Evolutionary conservation across 352 stramenopile genomes (phyloP).

Genomic region (Pythium oligandrum): DNA sequence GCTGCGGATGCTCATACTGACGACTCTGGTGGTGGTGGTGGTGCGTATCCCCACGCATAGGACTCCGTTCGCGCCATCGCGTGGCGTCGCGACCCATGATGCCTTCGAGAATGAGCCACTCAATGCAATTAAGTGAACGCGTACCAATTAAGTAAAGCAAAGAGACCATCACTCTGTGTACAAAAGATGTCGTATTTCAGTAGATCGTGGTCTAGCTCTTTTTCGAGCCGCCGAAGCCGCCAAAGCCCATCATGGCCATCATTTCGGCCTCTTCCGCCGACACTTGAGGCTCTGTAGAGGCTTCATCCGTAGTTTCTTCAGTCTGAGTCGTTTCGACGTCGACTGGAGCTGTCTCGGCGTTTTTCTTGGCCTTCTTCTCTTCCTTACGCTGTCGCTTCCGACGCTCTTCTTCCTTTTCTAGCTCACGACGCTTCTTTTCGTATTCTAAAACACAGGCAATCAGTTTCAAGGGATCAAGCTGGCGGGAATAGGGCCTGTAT

Average conservation of each 20-base stretch:
- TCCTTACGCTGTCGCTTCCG: slow-evolving; percentile 75
- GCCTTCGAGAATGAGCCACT: not conserved
- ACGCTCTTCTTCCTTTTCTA: slow-evolving; percentile 59
- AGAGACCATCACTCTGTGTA: too few relatives aligned
- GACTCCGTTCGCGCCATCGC: too few relatives aligned
- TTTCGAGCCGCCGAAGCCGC: slow-evolving; percentile 80
- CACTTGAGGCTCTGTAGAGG: not conserved
- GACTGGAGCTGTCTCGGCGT: not conserved
- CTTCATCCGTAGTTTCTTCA: slow-evolving; percentile 11
- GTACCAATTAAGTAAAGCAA: too few relatives aligned
- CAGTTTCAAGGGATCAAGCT: not conserved
- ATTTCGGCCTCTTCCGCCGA: slow-evolving; percentile 59
- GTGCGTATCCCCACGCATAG: not conserved
- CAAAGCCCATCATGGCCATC: slow-evolving; percentile 92
- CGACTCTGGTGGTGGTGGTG: not conserved
- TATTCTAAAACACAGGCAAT: slow-evolving; percentile 45
- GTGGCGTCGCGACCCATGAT: too few relatives aligned
- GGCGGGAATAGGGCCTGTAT: not conserved
- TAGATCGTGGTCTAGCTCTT: slow-evolving; percentile 10
- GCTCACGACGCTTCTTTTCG: slow-evolving; percentile 77
- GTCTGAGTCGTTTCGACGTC: not conserved
- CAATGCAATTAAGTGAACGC: not conserved
- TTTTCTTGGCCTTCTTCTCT: slow-evolving; percentile 35
- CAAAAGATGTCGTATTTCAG: not conserved
- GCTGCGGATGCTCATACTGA: not conserved